Conservation (phyloP, 2,329 filamentous ascomycete species). For the Cladosporium halotolerans region DNA sequence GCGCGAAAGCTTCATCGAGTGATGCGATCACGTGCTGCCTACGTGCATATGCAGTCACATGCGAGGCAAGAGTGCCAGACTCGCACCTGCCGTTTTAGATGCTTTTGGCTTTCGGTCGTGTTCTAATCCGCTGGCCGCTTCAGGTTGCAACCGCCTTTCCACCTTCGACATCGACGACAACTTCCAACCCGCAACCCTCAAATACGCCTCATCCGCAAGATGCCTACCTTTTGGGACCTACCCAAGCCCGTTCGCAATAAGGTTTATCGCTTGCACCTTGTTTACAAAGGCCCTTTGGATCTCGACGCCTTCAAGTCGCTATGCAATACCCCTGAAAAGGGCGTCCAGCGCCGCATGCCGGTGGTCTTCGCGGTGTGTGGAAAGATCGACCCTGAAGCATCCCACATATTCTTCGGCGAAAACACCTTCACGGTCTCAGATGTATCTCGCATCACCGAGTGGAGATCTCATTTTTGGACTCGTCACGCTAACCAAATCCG, state of each 20-base stretch:
- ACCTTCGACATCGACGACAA: neutral
- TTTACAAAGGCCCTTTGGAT: conserved; percentile 13
- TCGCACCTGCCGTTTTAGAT: too few relatives aligned
- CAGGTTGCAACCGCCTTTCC: conserved; percentile 3
- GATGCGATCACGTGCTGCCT: too few relatives aligned
- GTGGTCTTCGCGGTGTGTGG: conserved; percentile 13
- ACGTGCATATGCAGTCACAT: too few relatives aligned
- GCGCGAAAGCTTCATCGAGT: too few relatives aligned
- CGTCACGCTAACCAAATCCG: neutral
- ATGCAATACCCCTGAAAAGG: neutral
- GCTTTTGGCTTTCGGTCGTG: too few relatives aligned
- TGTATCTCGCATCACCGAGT: neutral
- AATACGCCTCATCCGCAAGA: conserved; percentile 2
- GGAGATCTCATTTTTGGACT: neutral
- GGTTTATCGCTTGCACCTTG: conserved; percentile 23
- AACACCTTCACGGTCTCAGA: neutral
- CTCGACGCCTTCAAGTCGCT: neutral
- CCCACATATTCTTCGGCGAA: conserved; percentile 19
- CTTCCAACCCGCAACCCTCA: too few relatives aligned
- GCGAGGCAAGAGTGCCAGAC: too few relatives aligned
- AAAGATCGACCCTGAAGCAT: conserved; percentile 18
- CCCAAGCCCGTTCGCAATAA: conserved; percentile 19
- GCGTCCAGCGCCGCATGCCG: conserved; percentile 7
- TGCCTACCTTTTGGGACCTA: conserved; percentile 23
- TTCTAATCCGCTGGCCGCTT: too few relatives aligned